Conservation (phyloP, 2,329 filamentous ascomycete species). For the Rhexocercosporidium sp. region DNA sequence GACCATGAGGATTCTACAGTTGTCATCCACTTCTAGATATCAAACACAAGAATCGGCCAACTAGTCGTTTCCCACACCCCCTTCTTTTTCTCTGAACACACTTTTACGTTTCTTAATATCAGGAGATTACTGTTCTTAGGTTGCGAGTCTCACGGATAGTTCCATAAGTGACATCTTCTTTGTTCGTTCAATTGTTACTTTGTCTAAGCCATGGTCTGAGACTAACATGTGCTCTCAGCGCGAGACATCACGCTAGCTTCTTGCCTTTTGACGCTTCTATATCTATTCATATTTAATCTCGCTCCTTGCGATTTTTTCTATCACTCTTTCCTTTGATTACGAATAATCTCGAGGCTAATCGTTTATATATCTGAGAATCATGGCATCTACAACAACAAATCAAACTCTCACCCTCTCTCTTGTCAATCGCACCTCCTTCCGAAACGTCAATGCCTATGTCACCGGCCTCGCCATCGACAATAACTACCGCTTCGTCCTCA, state of each 20-base stretch:
- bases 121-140: not conserved
- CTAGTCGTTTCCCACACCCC: not conserved
- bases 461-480: conserved; percentile 68
- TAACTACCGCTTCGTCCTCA: conserved; percentile 63
- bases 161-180: not conserved
- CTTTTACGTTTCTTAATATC: not conserved
- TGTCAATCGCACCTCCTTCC: conserved; percentile 67
- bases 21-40: not conserved
- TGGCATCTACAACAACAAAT: conserved; percentile 7
- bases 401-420: conserved; percentile 60
- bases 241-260: not conserved
- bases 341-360: not conserved
- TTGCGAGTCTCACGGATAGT: not conserved
- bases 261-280: not conserved
- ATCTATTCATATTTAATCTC: not conserved
- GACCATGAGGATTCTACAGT: not conserved
- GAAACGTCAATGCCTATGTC: conserved; percentile 69
- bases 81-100: not conserved
- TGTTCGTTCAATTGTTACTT: not conserved
- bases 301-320: not conserved
- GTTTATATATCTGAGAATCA: not conserved
- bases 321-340: too few species aligned
- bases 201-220: not conserved
- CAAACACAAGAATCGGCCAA: not conserved
- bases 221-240: not conserved